Conservation (phyloP, 2,329 filamentous ascomycete genomes). For the Herpotrichia juniperi region DNA sequence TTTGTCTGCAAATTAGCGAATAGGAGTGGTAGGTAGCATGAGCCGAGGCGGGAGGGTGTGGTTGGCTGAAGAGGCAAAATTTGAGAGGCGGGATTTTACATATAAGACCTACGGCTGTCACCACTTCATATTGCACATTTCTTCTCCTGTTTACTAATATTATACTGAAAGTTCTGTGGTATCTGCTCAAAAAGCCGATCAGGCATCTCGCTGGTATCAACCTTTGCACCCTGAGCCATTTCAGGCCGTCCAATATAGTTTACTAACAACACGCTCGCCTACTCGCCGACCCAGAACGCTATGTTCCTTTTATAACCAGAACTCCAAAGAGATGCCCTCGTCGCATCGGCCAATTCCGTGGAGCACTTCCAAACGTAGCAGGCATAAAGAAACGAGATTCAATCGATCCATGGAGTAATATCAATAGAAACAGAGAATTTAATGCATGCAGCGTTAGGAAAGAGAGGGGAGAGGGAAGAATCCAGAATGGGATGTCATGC, state of each 20-base stretch:
- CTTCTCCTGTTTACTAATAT: no score
- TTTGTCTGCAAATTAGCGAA: constrained; percentile 3
- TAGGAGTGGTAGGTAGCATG: background rate
- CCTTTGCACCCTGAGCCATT: background rate
- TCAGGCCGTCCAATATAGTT: background rate
- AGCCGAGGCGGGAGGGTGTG: background rate
- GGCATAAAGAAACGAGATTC: background rate
- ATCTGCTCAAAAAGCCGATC: no score
- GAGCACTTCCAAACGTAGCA: constrained; percentile 4
- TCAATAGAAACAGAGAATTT: background rate
- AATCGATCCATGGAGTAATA: background rate
- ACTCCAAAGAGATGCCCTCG: constrained; percentile 5
- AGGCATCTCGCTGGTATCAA: no score
- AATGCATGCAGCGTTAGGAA: background rate
- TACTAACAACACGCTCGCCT: background rate
- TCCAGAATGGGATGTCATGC: no score
- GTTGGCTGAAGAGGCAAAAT: background rate
- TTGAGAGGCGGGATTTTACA: background rate
- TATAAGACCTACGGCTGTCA: background rate
- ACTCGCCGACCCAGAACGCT: constrained; percentile 6
- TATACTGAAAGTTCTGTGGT: no score
- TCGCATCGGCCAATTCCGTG: constrained; percentile 1
- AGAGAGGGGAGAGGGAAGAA: background rate
- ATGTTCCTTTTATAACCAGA: constrained; percentile 4
- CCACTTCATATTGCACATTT: background rate